Evolutionary conservation across 140 eudicot species (phyloP).

Genomic region (Ambrosia hybrid): DNA sequence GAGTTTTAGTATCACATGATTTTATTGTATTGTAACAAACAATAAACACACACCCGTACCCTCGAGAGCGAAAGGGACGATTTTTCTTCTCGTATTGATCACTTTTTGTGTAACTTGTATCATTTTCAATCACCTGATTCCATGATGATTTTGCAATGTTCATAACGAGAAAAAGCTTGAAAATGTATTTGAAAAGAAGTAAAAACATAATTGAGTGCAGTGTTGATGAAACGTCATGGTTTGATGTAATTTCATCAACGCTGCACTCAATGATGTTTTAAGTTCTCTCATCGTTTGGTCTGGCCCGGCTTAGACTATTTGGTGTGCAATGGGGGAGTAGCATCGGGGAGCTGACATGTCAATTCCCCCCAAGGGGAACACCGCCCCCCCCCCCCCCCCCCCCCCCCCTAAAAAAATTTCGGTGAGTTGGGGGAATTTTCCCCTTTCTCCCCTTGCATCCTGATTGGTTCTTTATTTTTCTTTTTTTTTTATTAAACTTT

Average conservation of each 20-base stretch:
- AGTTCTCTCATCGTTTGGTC: constrained; percentile 32
- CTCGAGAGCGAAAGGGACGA: constrained; percentile 13
- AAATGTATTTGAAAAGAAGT: constrained; percentile 34
- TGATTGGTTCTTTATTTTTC: too few relatives aligned
- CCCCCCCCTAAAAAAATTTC: too few relatives aligned
- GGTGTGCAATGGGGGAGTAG: too few relatives aligned
- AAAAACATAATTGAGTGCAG: constrained; percentile 65
- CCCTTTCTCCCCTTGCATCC: too few relatives aligned
- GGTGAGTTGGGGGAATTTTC: too few relatives aligned
- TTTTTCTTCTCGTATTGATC: background rate
- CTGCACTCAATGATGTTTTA: constrained; percentile 90
- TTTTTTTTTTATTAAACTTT: too few relatives aligned
- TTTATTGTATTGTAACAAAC: constrained; percentile 1
- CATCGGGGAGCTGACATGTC: too few relatives aligned
- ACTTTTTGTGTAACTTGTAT: constrained; percentile 20
- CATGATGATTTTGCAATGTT: background rate
- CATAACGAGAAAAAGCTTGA: background rate
- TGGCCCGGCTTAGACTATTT: background rate
- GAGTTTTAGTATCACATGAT: constrained; percentile 9
- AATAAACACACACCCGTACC: constrained; percentile 18
- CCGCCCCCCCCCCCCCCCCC: too few relatives aligned
- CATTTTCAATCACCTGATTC: background rate
- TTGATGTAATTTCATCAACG: constrained; percentile 61
- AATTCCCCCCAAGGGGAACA: too few relatives aligned
- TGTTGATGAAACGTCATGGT: constrained; percentile 29